Evolutionary conservation across 257 asterid genomes (phyloP), one percentile per base, ranked within the genome.

Genomic region (Nicotiana attenuata): DNA sequence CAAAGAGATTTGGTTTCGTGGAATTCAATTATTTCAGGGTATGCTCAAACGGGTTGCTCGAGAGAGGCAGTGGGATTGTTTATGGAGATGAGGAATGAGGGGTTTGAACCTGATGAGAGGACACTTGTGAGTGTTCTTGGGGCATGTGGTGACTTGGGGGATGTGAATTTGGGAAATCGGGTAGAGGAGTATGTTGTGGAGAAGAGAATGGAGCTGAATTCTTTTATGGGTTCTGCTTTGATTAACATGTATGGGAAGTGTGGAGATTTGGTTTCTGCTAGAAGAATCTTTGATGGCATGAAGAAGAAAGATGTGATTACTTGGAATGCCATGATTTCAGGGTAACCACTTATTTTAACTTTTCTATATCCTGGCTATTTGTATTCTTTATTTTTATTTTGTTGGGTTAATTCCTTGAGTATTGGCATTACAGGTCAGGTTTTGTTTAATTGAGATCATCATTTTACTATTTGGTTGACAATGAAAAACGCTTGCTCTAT

Each of bases 301-400:
- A 63, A 33, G 81, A 84, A 76, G 87, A 93, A 89, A 87, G 96
- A 91, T 52, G 83, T 90, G 33, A 91, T 92, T 82, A 89, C 87
- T 78, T 95, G 99, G 99, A 95, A 95, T 86, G 94, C 99, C 82
- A 89, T 95, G 94, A 91, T 95, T 66, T 86, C 98, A 59, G 98
- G 97, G 98, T 88, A 55, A 84, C 92, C 83, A 29, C 33, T 60
- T 56, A 56, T 29, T 17, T 80, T 19, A 45, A 0, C 14, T 14
- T 52, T 41, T 33, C 10, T 35, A 4, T 38, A 38, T 38, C 19
- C 20, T 5, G 11, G 56, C 5, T 11, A 45, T n/a, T 68, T 68
- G 19, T 55, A 68, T 10, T 5, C 29, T 19, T 10, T 68, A 19
- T 2, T n/a, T 7, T 57, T 7, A 7, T 0, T 57, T 57, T 19